Base-by-base conservation (phyloP, 2,329 filamentous ascomycete genomes). In the Paecilomyces dactylethromorphus region DNA sequence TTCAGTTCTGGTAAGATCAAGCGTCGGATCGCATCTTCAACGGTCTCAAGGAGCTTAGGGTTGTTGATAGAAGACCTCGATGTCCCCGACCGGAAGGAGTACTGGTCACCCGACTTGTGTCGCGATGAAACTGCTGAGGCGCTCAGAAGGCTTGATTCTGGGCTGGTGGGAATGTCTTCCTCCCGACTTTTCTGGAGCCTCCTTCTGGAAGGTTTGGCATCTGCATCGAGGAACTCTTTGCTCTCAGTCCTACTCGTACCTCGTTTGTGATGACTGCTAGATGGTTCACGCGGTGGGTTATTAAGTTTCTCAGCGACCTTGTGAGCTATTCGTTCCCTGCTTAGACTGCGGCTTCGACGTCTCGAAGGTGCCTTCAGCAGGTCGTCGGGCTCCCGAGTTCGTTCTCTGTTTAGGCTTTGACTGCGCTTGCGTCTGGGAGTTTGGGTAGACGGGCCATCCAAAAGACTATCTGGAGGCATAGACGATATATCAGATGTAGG, bases 1-100 rank as follows among this genome's bases (percentile, higher is more conserved):
- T 91, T 93, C 52, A 99, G 81, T 74, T 99, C 93, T 0, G 94
- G 94, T 2, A 99, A 78, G 56, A 97, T 96, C 55, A 96, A 81
- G 54, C 92, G 85, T 62, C 91, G 87, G 68, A 97, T 96, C 13
- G 92, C 92, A 75, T 96, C 92, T 76, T 97, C 92, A 2, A 97
- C 92, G 0, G 92, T 94, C 68, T 94, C 90, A 1, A 97, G 82
- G 1, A 97, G 78, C 70, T 91, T 94, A 0, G 92, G 92, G 68
- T 97, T 96, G 76, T 95, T 96, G 71, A 95, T 90, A 0, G 90
- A 93, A 2, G 91, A 90, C 60, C 82, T 83, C 18, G 82, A 84
- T 33, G 39, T 45, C 35, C 81, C 82, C 31, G 84, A 86, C 39
- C 79, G 79, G 63, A 83, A 82, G 8, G 86, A 88, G 61, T 82